phyloP scores from a whole-genome alignment of 2,329 filamentous ascomycete species.

The Diaporthe vexans region DNA sequence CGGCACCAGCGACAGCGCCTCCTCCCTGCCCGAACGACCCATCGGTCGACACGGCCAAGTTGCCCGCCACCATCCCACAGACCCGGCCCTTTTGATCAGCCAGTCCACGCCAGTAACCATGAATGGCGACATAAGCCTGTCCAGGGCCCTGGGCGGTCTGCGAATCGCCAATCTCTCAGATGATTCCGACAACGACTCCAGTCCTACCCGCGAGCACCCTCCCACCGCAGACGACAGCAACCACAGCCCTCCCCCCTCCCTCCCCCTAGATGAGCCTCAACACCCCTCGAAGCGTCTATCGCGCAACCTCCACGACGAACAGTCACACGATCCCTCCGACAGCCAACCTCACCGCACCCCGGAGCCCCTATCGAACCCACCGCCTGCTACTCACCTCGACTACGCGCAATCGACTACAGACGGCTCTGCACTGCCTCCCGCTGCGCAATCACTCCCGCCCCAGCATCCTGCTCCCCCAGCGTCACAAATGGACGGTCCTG shows the following conservation, averaged over 20 bases:
- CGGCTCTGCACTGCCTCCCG: slow-evolving; percentile 15
- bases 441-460: slow-evolving; percentile 7
- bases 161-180: slow-evolving; percentile 94
- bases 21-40: slow-evolving; percentile 31
- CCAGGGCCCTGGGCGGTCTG: slow-evolving; percentile 91
- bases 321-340: slow-evolving; percentile 19
- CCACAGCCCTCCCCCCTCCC: slow-evolving; percentile 45
- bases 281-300: slow-evolving; percentile 40
- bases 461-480: slow-evolving; percentile 39
- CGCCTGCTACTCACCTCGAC: slow-evolving; percentile 29
- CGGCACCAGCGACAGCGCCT: slow-evolving; percentile 31
- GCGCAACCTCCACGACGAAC: slow-evolving; percentile 37
- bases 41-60: slow-evolving; percentile 35
- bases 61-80: slow-evolving; percentile 38
- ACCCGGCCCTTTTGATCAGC: slow-evolving; percentile 37
- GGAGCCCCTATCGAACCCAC: slow-evolving; percentile 21
- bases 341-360: slow-evolving; percentile 21
- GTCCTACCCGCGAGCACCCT: slow-evolving; percentile 49
- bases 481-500: slow-evolving; percentile 29
- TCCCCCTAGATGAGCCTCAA: slow-evolving; percentile 31
- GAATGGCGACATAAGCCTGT: slow-evolving; percentile 93
- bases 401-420: slow-evolving; percentile 45
- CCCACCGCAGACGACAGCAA: slow-evolving; percentile 50
- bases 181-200: slow-evolving; percentile 65
- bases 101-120: slow-evolving; percentile 63